phyloP scores from a whole-genome alignment of 306 rosid species.

The Rubus idaeus region DNA sequence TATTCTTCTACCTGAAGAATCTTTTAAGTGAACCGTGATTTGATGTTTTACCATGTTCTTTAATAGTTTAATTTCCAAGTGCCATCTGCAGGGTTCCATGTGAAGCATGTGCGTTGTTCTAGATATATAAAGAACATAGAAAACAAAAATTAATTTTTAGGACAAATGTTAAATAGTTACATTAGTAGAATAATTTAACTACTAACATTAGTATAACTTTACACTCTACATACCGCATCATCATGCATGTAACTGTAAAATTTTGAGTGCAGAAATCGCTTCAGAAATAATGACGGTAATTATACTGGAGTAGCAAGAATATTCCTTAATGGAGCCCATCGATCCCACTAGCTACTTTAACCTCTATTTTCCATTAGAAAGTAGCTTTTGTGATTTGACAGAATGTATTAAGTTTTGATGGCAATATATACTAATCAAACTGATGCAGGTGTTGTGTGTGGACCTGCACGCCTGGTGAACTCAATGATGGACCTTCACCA shows the following conservation, averaged over 20 bases:
- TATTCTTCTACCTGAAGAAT: slow-evolving; percentile 7
- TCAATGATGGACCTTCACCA: slow-evolving; percentile 96
- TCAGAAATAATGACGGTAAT: too few relatives aligned
- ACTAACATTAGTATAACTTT: too few relatives aligned
- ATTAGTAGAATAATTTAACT: too few relatives aligned
- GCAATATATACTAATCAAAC: neutral
- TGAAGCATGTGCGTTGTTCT: neutral
- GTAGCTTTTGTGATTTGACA: neutral
- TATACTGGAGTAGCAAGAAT: neutral
- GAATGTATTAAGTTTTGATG: neutral
- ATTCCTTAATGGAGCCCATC: neutral
- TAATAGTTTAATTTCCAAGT: neutral
- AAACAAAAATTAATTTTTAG: neutral
- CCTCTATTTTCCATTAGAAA: neutral
- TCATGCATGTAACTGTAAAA: too few relatives aligned
- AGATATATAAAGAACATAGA: neutral
- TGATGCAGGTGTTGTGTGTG: slow-evolving; percentile 76
- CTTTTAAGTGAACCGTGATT: neutral
- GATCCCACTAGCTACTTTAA: neutral
- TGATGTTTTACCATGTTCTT: neutral
- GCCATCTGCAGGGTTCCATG: neutral
- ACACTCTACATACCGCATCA: too few relatives aligned
- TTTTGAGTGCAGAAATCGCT: neutral
- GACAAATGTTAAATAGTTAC: too few relatives aligned
- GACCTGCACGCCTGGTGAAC: slow-evolving; percentile 67